Base-by-base conservation (phyloP, 768 basidiomycete species). In the Psilocybe azurescens region DNA sequence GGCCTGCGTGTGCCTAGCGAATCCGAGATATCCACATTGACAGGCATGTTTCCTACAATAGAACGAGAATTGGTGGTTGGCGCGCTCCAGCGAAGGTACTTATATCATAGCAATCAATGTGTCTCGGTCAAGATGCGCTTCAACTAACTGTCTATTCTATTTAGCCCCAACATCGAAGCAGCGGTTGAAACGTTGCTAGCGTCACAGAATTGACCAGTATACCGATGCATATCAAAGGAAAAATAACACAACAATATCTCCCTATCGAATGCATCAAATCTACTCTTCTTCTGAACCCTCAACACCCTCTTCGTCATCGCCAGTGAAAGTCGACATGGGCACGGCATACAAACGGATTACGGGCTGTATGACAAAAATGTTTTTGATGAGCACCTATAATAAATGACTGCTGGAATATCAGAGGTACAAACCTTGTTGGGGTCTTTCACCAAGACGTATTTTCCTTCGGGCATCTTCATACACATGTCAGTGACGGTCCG, bases 391-490 rank as follows among this genome's bases (percentile, higher is more conserved):
- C 50, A 59, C 18, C 64, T 51, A 58, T 56, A 44, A 32, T 49
- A 53, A 39, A 53, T 18, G 32, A 47, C 44, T 5, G 29, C 55
- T n/a, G 16, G 20, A 11, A 9, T 41, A 53, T 59, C 66, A 36
- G 57, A 54, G 53, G 47, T 36, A 74, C 84, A 69, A 71, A 97
- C 96, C 88, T 88, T 94, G 84, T 99, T 99, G 16, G 97, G 97
- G 76, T 99, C 97, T 78, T 97, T 97, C 56, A 99, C 88, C 29
- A 99, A 80, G 13, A 99, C 92, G 73, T 98, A 99, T 75, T 97
- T 97, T 74, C 97, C 97, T 76, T 99, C 97, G 20, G 94, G 94
- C 88, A 95, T 90, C 76, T 96, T 95, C 88, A 97, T 87, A 75
- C 92, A 93, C 62, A 99, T 77, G 71, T 99, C 97, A 30, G 93